Evolutionary conservation across 768 basidiomycete species (phyloP), one percentile per base, ranked within the genome.

Genomic region (Tulasnella sp.): DNA sequence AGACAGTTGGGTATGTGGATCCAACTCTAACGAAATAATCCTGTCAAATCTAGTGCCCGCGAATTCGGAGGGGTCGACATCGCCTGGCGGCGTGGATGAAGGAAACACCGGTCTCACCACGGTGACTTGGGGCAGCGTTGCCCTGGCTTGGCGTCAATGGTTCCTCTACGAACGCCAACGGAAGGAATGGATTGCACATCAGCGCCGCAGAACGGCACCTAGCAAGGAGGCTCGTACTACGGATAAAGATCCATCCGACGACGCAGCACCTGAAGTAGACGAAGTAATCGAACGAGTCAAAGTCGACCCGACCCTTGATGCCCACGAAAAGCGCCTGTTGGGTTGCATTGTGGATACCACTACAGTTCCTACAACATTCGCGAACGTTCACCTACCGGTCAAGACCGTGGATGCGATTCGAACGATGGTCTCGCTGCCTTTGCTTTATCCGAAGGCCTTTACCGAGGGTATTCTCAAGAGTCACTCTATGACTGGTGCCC

Each of bases 391-490:
- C 84, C 88, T 98, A 62, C 96, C 96, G 14, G 85, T 90, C 24
- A 92, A 93, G 84, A 97, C 96, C 0, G 93, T 97, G 73, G 96
- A 98, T 85, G 93, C 95, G 34, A 92, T 98, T 62, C 90, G 97
- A 82, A 96, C 95, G 0, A 91, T 97, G 77, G 95, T 98, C 14
- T 96, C 95, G 1, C 85, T 98, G 34, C 96, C 97, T 0, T 86
- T 98, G 62, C 87, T 98, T 36, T 91, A 95, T 83, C 96, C 96
- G 10, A 87, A 90, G 44, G 96, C 96, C 0, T 98, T 98, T 86
- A 89, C 92, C 82, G 90, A 91, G 83, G 96, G 96, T 48, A 93
- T 98, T 77, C 87, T 98, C 68, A 97, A 94, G 85, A 92, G 96
- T 81, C 95, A 98, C 83, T 89, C 92, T 8, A 97, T 97, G 90